These are phyloP conservation scores for Ophiostoma triangulosporum DNA, from an alignment of 2,329 filamentous ascomycete genomes.

Conservation along the genomic window DNA sequence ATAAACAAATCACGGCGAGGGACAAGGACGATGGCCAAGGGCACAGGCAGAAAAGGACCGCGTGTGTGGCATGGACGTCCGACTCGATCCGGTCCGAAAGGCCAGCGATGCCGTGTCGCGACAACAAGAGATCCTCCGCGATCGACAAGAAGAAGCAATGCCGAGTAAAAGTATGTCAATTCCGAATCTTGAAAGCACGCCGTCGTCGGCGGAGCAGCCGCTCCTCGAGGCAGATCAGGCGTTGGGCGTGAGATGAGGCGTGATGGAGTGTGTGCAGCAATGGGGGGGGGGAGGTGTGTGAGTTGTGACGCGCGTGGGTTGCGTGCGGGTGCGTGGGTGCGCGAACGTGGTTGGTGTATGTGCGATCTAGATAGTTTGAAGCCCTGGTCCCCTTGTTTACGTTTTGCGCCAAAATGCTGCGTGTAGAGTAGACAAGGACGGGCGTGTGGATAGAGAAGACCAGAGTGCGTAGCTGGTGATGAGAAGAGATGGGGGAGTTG, in stretches of 20 bases:
- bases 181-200: background rate
- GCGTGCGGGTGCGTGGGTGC: background rate
- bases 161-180: background rate
- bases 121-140: background rate
- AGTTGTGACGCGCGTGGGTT: background rate
- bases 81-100: background rate
- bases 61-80: background rate
- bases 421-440: slow-evolving; percentile 1
- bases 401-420: background rate
- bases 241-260: background rate
- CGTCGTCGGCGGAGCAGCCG: background rate
- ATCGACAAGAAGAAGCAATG: background rate
- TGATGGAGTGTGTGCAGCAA: background rate
- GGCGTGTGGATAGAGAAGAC: slow-evolving; percentile 1
- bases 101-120: background rate
- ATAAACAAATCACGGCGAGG: background rate
- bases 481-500: background rate
- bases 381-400: slow-evolving; percentile 1
- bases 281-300: background rate
- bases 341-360: background rate
- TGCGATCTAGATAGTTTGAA: background rate
- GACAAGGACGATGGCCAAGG: background rate
- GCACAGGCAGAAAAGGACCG: background rate
- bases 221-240: background rate
- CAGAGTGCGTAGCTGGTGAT: background rate